These are phyloP conservation scores for Cryptosporidium ryanae DNA, from an alignment of 169 alveolate species.

Conservation along the genomic window DNA sequence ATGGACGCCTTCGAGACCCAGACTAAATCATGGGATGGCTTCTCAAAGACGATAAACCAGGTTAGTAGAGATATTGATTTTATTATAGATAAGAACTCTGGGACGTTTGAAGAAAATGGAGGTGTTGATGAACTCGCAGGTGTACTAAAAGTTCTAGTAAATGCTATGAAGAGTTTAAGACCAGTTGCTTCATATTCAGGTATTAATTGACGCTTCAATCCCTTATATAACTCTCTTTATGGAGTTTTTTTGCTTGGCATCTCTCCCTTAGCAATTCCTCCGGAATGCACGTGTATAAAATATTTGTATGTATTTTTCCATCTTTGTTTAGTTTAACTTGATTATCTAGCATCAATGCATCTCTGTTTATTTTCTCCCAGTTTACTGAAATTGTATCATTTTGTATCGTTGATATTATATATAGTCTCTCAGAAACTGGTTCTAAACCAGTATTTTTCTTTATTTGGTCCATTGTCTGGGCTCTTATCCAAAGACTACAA, in stretches of 20 bases:
- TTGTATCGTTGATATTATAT: constrained; percentile 5
- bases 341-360: constrained; percentile 34
- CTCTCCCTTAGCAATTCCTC: constrained; percentile 35
- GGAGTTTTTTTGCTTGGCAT: constrained; percentile 16
- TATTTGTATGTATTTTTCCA: constrained; percentile 67
- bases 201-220: background rate
- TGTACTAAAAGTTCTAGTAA: constrained; percentile 7
- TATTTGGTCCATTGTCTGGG: background rate
- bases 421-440: constrained; percentile 34
- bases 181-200: background rate
- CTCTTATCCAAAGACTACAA: background rate
- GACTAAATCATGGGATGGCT: constrained; percentile 45
- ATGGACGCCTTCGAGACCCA: constrained; percentile 12
- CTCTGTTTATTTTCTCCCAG: constrained; percentile 57
- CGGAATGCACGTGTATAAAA: constrained; percentile 48
- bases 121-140: constrained; percentile 40
- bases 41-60: constrained; percentile 11
- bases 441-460: background rate
- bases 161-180: constrained; percentile 12
- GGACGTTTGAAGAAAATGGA: constrained; percentile 37
- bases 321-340: constrained; percentile 59
- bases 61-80: constrained; percentile 39
- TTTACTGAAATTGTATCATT: constrained; percentile 6
- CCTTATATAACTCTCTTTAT: constrained; percentile 18
- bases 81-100: constrained; percentile 13